Percentiles rank a stretch among this genome's conserved stretches.
phyloP scores from a whole-genome alignment of 129 eudicot species.

The Flaveria robusta region DNA sequence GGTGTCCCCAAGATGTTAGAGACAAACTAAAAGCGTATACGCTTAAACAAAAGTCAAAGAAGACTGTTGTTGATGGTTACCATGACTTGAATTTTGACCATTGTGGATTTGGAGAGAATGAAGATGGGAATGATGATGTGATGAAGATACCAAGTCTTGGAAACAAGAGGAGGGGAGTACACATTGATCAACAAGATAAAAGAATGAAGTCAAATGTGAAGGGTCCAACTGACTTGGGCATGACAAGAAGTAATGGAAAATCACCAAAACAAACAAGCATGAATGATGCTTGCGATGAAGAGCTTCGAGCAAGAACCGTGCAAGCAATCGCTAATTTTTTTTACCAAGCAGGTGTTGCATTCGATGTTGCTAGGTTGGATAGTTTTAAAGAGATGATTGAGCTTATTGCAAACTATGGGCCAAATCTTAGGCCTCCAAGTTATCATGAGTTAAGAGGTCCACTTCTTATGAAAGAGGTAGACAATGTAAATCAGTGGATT shows the following conservation, averaged over 20 bases:
- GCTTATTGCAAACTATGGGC: neutral
- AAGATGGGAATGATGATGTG: neutral
- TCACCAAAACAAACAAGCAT: neutral
- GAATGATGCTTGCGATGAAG: neutral
- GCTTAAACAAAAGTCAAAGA: neutral
- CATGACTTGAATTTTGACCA: neutral
- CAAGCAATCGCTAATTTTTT: neutral
- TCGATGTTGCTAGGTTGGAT: neutral
- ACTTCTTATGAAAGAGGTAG: conserved; percentile 2
- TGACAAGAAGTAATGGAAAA: conserved; percentile 4
- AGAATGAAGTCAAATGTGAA: neutral
- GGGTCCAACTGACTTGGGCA: neutral
- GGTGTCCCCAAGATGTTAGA: neutral
- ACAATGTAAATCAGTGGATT: neutral
- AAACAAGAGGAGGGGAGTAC: neutral
- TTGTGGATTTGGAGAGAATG: neutral
- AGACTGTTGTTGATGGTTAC: neutral
- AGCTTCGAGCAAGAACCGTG: neutral
- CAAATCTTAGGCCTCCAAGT: conserved; percentile 1
- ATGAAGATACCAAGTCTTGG: neutral
- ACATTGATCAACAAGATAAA: neutral
- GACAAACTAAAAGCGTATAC: neutral
- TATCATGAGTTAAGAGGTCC: neutral
- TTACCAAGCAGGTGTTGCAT: conserved; percentile 4
- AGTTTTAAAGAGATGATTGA: conserved; percentile 3